Base-by-base conservation (phyloP, 2,329 filamentous ascomycete genomes). In the Gaeumannomyces tritici region DNA sequence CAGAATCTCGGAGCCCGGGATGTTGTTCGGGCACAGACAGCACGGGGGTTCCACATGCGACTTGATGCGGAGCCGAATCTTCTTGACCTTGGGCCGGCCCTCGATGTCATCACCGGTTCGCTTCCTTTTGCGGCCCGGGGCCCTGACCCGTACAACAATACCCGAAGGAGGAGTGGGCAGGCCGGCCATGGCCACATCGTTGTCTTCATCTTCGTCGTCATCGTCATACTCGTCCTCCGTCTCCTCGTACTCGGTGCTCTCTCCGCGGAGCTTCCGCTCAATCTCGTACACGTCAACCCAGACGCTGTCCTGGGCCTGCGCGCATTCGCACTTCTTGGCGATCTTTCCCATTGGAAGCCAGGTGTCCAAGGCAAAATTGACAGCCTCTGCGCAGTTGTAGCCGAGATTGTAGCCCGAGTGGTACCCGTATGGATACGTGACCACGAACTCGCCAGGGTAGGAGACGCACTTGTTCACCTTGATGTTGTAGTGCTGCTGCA, bases 211-310 rank as follows among this genome's bases (percentile, higher is more conserved):
- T 1, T 89, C 86, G 8, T 88, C 85, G 2, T 84, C 79, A 1
- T 88, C 85, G 8, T 89, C 88, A 2, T 89, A 87, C 33, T 87
- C 84, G 4, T 89, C 87, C 51, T 90, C 88, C 0, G 88, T 89
- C 68, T 91, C 88, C 71, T 93, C 89, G 68, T 90, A 90, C 68
- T 92, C 91, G 6, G 91, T 91, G 63, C 90, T 88, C 72, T 98
- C 93, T 56, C 95, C 95, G 61, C 93, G 86, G 58, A 98, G 77
- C 73, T 96, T 97, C 65, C 95, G 90, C 75, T 99, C 92, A 63
- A 99, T 96, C 70, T 97, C 95, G 63, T 91, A 88, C 4, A 98
- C 92, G 71, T 99, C 93, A 61, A 99, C 92, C 93, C 96, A 99
- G 4, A 99, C 95, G 70, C 93, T 98, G 78, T 99, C 95, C 64